These are phyloP conservation scores for Rhizophora apiculata DNA, from an alignment of 345 rosid species.

Conservation along the genomic window DNA sequence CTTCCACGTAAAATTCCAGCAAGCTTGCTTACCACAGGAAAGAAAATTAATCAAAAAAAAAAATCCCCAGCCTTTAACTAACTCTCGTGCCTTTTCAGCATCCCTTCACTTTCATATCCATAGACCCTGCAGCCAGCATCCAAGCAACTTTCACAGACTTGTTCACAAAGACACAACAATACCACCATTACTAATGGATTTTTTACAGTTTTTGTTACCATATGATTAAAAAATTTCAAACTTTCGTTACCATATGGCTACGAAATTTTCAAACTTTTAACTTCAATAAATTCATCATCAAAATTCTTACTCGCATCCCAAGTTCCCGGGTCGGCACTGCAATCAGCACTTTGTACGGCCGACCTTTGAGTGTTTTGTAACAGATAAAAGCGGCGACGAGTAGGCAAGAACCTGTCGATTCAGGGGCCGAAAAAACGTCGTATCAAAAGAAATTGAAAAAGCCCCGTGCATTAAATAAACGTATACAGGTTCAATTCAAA, in stretches of 20 bases:
- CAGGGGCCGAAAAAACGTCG: constrained; percentile 25
- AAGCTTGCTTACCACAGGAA: not conserved
- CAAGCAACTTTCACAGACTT: constrained; percentile 78
- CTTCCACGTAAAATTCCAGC: not conserved
- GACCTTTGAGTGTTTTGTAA: constrained; percentile 56
- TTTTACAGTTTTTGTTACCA: not conserved
- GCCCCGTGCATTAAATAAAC: not conserved
- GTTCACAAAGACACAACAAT: constrained; percentile 16
- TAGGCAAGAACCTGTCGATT: constrained; percentile 88
- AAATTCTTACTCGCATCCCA: constrained; percentile 70
- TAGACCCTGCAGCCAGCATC: constrained; percentile 63
- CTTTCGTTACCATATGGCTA: not conserved
- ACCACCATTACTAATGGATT: not conserved
- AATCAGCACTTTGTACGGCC: constrained; percentile 70
- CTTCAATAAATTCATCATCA: not conserved
- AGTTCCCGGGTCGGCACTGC: constrained; percentile 91
- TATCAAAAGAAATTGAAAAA: not conserved
- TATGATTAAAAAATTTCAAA: not conserved
- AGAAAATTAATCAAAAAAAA: not conserved
- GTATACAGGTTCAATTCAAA: not conserved
- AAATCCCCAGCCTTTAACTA: constrained; percentile 64
- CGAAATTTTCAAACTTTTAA: not conserved
- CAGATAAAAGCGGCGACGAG: constrained; percentile 56
- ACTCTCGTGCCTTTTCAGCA: constrained; percentile 70
- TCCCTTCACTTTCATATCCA: constrained; percentile 51